These are phyloP conservation scores for Conoideocrella luteorostrata DNA, from an alignment of 2,329 filamentous ascomycete species.

Conservation along the genomic window DNA sequence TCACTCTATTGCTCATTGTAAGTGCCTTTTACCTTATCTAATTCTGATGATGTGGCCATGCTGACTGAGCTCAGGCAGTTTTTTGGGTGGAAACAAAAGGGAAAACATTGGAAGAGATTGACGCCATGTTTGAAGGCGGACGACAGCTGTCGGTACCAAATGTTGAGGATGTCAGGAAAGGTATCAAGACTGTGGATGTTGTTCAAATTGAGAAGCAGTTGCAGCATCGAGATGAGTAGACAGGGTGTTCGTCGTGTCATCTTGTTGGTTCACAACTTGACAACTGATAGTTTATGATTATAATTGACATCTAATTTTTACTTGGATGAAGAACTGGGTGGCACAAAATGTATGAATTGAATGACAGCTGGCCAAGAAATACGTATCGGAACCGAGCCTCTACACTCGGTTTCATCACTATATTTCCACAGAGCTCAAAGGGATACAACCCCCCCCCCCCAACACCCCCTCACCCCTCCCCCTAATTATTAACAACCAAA, in stretches of 20 bases:
- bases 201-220: constrained; percentile 9
- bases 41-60: neutral
- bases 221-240: neutral
- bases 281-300: neutral
- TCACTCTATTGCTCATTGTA: constrained; percentile 14
- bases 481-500: no score
- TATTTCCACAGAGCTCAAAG: no score
- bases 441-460: no score
- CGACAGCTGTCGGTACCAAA: constrained; percentile 12
- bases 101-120: constrained; percentile 38
- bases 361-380: no score
- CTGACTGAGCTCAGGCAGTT: constrained; percentile 7
- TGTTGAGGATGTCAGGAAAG: constrained; percentile 14
- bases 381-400: no score
- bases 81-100: constrained; percentile 35
- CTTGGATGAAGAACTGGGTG: no score
- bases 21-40: neutral
- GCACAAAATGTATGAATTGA: no score
- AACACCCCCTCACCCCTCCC: no score
- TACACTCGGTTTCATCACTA: no score
- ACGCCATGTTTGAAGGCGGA: constrained; percentile 21
- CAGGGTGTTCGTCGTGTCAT: no score
- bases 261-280: neutral
- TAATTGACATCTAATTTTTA: no score
- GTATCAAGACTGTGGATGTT: constrained; percentile 8